Conservation (phyloP, 352 stramenopile genomes). For the Globisporangium nunn region DNA sequence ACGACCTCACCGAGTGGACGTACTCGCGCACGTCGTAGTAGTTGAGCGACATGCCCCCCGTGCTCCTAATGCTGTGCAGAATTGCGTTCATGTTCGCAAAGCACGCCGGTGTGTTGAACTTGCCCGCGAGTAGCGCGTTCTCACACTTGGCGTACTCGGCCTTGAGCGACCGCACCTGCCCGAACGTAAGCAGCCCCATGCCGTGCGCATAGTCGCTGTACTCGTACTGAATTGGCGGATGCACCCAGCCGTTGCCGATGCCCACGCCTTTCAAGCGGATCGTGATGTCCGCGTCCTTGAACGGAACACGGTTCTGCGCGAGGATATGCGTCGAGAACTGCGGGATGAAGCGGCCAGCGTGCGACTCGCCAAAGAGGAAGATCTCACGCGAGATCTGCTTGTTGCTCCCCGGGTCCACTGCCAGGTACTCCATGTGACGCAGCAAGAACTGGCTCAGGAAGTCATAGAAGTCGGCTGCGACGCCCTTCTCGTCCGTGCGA, state of each 20-base stretch:
- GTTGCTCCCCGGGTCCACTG: constrained; percentile 27
- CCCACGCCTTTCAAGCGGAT: constrained; percentile 86
- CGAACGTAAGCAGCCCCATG: constrained; percentile 85
- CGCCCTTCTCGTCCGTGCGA: constrained; percentile 29
- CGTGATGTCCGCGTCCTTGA: constrained; percentile 15
- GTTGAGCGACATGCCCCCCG: constrained; percentile 66
- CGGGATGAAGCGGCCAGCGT: constrained; percentile 97
- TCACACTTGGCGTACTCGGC: constrained; percentile 64
- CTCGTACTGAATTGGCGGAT: constrained; percentile 94
- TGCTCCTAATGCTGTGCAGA: constrained; percentile 44
- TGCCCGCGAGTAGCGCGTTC: constrained; percentile 53
- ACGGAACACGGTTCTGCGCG: constrained; percentile 60
- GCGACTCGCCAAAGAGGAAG: constrained; percentile 95
- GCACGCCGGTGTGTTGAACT: constrained; percentile 74
- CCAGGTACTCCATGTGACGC: constrained; percentile 72
- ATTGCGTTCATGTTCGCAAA: constrained; percentile 92
- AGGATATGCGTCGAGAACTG: constrained; percentile 93
- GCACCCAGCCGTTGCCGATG: constrained; percentile 97
- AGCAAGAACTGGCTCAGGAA: constrained; percentile 92
- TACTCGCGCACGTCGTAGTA: constrained; percentile 92
- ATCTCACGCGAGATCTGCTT: constrained; percentile 60
- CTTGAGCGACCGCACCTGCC: constrained; percentile 64
- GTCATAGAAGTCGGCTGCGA: constrained; percentile 88
- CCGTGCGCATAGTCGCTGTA: constrained; percentile 92
- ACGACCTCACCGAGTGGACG: constrained; percentile 48